These are phyloP conservation scores for Fusarium sp. DNA, from an alignment of 2,329 filamentous ascomycete genomes.

Conservation along the genomic window DNA sequence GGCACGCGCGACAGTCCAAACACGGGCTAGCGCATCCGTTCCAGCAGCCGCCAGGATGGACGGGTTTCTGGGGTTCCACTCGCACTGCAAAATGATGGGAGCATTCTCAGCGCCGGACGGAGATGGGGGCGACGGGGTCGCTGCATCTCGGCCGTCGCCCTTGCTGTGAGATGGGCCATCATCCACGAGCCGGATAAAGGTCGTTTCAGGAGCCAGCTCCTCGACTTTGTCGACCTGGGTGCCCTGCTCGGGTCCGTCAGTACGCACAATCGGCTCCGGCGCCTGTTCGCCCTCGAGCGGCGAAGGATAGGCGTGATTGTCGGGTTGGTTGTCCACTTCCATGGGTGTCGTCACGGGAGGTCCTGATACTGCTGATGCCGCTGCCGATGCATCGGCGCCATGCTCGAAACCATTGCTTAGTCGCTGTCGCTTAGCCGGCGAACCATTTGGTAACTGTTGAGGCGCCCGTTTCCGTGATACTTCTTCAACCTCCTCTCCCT, in stretches of 20 bases:
- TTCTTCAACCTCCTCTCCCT: constrained; percentile 54
- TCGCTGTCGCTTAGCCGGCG: constrained; percentile 69
- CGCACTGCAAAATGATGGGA: constrained; percentile 75
- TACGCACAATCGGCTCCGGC: constrained; percentile 65
- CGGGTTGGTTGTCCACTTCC: constrained; percentile 67
- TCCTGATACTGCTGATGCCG: constrained; percentile 39
- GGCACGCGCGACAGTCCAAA: constrained; percentile 73
- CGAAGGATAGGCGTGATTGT: constrained; percentile 74
- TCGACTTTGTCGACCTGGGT: constrained; percentile 74
- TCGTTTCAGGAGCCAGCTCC: constrained; percentile 70
- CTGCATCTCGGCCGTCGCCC: constrained; percentile 49
- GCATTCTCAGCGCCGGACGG: constrained; percentile 61
- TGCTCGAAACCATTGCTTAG: constrained; percentile 74
- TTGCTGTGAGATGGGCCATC: constrained; percentile 50
- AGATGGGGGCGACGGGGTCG: constrained; percentile 51
- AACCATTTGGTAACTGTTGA: constrained; percentile 64
- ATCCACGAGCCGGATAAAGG: constrained; percentile 68
- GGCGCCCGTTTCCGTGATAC: constrained; percentile 64
- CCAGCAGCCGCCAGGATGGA: constrained; percentile 75
- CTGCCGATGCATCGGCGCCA: constrained; percentile 57
- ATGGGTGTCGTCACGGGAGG: constrained; percentile 64
- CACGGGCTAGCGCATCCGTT: constrained; percentile 76
- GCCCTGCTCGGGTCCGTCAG: constrained; percentile 72
- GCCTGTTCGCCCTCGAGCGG: constrained; percentile 70
- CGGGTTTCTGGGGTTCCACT: constrained; percentile 75